Conservation (phyloP, 2,329 filamentous ascomycete species). For the Phialemoniopsis sp. region DNA sequence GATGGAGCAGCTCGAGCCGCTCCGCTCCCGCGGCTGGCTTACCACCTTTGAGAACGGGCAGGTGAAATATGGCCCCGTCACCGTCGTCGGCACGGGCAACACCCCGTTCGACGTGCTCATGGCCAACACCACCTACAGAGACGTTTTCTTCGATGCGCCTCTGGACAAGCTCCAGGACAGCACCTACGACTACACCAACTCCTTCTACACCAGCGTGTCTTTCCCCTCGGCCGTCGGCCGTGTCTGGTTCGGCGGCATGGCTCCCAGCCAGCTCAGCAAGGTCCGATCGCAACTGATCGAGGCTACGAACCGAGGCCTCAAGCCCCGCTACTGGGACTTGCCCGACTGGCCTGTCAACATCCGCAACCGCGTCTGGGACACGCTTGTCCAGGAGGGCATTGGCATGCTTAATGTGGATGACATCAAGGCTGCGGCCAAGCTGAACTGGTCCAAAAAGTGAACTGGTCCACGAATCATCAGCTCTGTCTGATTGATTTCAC, state of each 20-base stretch:
- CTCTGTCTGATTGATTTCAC: not conserved
- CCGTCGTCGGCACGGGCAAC: slow-evolving; percentile 65
- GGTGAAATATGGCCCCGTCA: slow-evolving; percentile 53
- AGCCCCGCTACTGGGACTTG: slow-evolving; percentile 58
- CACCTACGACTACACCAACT: slow-evolving; percentile 49
- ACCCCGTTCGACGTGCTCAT: slow-evolving; percentile 53
- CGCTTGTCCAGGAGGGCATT: slow-evolving; percentile 52
- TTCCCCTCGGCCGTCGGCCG: slow-evolving; percentile 51
- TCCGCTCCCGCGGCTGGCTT: slow-evolving; percentile 56
- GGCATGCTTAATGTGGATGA: slow-evolving; percentile 63
- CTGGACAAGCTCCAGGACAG: slow-evolving; percentile 33
- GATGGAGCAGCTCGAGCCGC: slow-evolving; percentile 49
- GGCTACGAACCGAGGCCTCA: slow-evolving; percentile 52
- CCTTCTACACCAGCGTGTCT: slow-evolving; percentile 61
- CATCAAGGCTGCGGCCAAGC: slow-evolving; percentile 10
- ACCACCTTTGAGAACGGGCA: slow-evolving; percentile 45
- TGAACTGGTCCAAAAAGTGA: slow-evolving; percentile 8
- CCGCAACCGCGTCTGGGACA: slow-evolving; percentile 54
- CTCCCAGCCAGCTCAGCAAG: slow-evolving; percentile 32
- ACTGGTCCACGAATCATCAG: too few species aligned
- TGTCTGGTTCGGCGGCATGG: slow-evolving; percentile 39
- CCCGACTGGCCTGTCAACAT: slow-evolving; percentile 56
- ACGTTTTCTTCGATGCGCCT: slow-evolving; percentile 65
- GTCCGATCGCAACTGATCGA: slow-evolving; percentile 39
- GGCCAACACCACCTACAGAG: slow-evolving; percentile 48